Evolutionary conservation across 176 grass and related monocot genomes (phyloP), one percentile per base, ranked within the genome.

Genomic region (Pontederia crassipes): DNA sequence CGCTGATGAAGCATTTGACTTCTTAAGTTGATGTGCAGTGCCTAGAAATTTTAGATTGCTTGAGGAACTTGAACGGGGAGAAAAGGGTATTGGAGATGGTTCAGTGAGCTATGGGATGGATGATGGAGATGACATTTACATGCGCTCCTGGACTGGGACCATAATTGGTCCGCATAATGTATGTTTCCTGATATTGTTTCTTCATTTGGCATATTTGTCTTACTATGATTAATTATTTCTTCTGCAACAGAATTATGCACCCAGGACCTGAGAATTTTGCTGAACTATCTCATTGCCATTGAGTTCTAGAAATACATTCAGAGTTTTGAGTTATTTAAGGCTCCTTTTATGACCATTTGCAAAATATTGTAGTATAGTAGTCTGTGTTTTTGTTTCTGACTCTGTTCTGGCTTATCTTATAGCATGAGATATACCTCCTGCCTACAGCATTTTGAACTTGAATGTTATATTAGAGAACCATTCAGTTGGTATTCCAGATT

Each of bases 131-230:
- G 83, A 92, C 70, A 78, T 84, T 67, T 84, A 78, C 83, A 92
- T 87, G 88, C 66, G 88, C n/a, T 92, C 83, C 0, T 92, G 83
- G 88, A 92, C 80, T 0, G 88, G 83, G 9, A 92, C 88, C 1
- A 81, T 84, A 68, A 79, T 79, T 13, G 88, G 80, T 0, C 83
- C 83, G 0, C 83, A 72, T 40, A 87, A 83, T 74, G 83, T 86
- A 80, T 26, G 46, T 8, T 5, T 3, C 32, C 47, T 27, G 3
- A 12, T 17, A 2, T 17, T 55, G 15, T 15, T 55, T 17, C 15
- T 17, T 55, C 17, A 17, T 28, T 12, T 58, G 10, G 28, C 18
- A 29, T 12, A 11, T 27, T 58, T 29, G 28, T 11, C 18, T 58
- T 28, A 11, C 11, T 3, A 1, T 3, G 28, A 58, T 11, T 28